Percentiles rank a stretch among this genome's conserved stretches.
phyloP scores from a whole-genome alignment of 768 basidiomycete species.

The Auricularia sp. region DNA sequence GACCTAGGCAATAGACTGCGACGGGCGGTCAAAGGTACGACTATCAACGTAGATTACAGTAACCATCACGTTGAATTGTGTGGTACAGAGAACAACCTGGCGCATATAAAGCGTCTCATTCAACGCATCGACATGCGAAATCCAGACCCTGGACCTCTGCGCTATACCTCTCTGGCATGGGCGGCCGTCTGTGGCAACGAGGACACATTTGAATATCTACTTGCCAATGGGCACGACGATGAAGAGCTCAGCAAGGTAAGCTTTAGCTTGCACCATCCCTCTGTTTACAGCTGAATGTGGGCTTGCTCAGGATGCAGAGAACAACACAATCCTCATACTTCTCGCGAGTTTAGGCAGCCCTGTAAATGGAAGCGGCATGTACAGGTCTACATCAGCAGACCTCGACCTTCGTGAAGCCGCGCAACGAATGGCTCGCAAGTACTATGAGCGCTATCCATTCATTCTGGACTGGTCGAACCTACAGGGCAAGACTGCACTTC shows the following conservation, averaged over 20 bases:
- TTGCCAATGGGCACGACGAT: constrained; percentile 83
- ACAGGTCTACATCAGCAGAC: constrained; percentile 35
- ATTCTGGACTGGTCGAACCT: constrained; percentile 88
- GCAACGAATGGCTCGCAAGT: constrained; percentile 77
- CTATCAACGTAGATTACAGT: background rate
- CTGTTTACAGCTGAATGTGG: background rate
- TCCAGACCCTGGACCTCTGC: constrained; percentile 62
- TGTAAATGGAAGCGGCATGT: constrained; percentile 23
- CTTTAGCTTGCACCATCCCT: background rate
- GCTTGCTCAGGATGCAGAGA: constrained; percentile 66
- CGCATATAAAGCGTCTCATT: constrained; percentile 81
- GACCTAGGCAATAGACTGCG: constrained; percentile 65
- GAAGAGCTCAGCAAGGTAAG: constrained; percentile 82
- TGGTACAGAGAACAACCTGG: constrained; percentile 79
- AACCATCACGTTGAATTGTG: constrained; percentile 10
- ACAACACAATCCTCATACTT: constrained; percentile 87
- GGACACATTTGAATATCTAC: constrained; percentile 87
- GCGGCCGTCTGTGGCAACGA: constrained; percentile 80
- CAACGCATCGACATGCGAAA: constrained; percentile 85
- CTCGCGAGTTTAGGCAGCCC: constrained; percentile 66
- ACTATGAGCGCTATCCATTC: constrained; percentile 77
- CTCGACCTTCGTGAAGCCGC: constrained; percentile 61
- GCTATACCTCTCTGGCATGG: constrained; percentile 87
- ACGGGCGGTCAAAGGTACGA: constrained; percentile 66
- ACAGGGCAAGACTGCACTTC: constrained; percentile 83